Base-by-base conservation (phyloP, 169 alveolate species). In the Nephromyces sp. region DNA sequence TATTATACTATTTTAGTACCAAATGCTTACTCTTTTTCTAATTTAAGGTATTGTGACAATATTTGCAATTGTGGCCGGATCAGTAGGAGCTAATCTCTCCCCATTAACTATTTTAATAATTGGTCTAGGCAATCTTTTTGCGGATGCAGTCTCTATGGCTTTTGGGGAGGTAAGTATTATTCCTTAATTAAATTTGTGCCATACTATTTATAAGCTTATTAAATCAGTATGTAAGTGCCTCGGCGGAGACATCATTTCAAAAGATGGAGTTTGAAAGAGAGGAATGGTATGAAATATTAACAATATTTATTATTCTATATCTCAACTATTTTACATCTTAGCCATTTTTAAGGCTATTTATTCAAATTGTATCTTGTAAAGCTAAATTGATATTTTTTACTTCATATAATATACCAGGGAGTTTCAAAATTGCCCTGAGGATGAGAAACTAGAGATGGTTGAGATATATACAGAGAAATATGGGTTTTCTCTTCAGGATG, bases 91-190 rank as follows among this genome's bases (percentile, higher is more conserved):
- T 25, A 78, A 86, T 27, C 77, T 92, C 61, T 82, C 92, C 35
- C 92, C 94, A n/a, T 68, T 87, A 6, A 90, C 89, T 69, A 85
- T 91, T 35, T 76, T 92, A 27, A 87, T 88, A 62, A 85, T 92
- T 32, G 89, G 94, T 29, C 69, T 90, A 28, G 96, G 96, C 2
- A 87, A 90, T 70, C 81, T 92, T 27, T 74, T 92, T 63, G 96
- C 96, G 2, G 92, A 90, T 31, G 94, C 95, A 2, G 86, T 92
- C 30, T 89, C 95, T 30, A 92, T 90, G 95, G 94, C 93, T 0
- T 86, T 87, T 73, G 94, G 95, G 25, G 57, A 43, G 57, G 57
- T 43, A 15, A 15, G 57, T 43, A n/a, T 43, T n/a, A 15, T 43
- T 43, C 15, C 57, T 43, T 43, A n/a, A 43, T 43, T 43, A 15